Percentiles rank a stretch among this genome's conserved stretches.
phyloP scores from a whole-genome alignment of 495 filamentous ascomycete species.

The Parathielavia appendiculata region DNA sequence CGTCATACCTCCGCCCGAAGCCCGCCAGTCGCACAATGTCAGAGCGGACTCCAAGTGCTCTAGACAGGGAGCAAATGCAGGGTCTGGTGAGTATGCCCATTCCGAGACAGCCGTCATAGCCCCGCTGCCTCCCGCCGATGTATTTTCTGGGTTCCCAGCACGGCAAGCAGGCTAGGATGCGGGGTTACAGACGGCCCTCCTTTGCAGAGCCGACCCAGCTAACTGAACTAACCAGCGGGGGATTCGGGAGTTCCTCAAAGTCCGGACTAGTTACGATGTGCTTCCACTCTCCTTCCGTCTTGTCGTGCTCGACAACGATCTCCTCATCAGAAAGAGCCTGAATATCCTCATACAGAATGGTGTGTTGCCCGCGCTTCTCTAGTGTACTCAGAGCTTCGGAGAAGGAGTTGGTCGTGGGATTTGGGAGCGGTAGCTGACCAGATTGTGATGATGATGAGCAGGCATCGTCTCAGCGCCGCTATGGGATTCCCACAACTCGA shows the following conservation, averaged over 20 bases:
- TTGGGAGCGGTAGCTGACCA: neutral
- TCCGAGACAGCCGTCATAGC: conserved; percentile 27
- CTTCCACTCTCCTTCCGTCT: conserved; percentile 95
- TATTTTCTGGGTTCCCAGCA: neutral
- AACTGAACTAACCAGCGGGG: conserved; percentile 54
- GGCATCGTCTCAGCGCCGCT: conserved; percentile 97
- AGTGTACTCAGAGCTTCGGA: neutral
- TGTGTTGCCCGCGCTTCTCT: conserved; percentile 36
- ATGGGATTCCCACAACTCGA: conserved; percentile 93
- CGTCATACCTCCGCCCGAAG: conserved; percentile 75
- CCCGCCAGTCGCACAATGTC: conserved; percentile 46
- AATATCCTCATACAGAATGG: conserved; percentile 97
- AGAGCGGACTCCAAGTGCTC: conserved; percentile 59
- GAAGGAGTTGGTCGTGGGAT: neutral
- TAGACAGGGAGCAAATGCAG: conserved; percentile 88
- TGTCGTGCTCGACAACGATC: conserved; percentile 88
- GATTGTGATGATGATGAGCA: conserved; percentile 32
- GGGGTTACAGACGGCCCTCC: conserved; percentile 23
- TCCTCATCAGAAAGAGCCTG: conserved; percentile 95
- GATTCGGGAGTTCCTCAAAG: conserved; percentile 93
- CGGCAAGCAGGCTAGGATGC: conserved; percentile 21
- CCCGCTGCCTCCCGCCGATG: neutral
- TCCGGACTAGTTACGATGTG: conserved; percentile 96
- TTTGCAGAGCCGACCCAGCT: conserved; percentile 4
- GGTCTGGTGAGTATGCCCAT: conserved; percentile 66